Evolutionary conservation across 129 eudicot genomes (phyloP).

Genomic region (Daucus carota): DNA sequence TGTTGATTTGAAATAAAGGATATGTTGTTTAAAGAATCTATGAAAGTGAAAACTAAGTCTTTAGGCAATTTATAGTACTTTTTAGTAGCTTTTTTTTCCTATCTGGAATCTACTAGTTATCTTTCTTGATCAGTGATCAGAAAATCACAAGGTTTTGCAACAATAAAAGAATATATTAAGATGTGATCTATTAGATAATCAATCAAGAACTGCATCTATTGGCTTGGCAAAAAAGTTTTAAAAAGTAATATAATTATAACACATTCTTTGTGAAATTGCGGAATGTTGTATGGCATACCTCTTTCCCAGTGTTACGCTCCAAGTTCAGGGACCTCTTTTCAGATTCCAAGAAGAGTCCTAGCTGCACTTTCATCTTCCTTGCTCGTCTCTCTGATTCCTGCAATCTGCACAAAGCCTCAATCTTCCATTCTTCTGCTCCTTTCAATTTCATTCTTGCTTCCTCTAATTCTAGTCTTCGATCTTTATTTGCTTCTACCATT

Average conservation of each 20-base stretch:
- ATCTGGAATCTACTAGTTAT: too few species aligned
- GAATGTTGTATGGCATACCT: constrained; percentile 32
- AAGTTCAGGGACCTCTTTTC: constrained; percentile 21
- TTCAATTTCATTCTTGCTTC: constrained; percentile 38
- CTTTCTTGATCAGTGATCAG: background rate
- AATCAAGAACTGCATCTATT: too few species aligned
- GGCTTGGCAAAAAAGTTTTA: too few species aligned
- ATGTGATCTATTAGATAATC: too few species aligned
- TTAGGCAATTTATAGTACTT: too few species aligned
- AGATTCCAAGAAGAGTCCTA: constrained; percentile 21
- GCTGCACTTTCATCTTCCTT: constrained; percentile 30
- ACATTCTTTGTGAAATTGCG: too few species aligned
- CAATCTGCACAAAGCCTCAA: constrained; percentile 40
- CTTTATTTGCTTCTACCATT: constrained; percentile 41
- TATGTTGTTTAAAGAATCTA: background rate
- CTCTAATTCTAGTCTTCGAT: constrained; percentile 48
- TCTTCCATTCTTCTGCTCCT: constrained; percentile 47
- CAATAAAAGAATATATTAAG: background rate
- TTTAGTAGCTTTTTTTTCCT: too few species aligned
- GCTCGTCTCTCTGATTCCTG: constrained; percentile 47
- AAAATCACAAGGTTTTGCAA: background rate
- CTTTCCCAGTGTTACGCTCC: too few species aligned
- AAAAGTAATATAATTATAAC: too few species aligned
- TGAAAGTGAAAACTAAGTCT: background rate
- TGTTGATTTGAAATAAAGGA: background rate